These are phyloP conservation scores for Nigrograna mackinnonii DNA, from an alignment of 2,329 filamentous ascomycete species.

Conservation along the genomic window DNA sequence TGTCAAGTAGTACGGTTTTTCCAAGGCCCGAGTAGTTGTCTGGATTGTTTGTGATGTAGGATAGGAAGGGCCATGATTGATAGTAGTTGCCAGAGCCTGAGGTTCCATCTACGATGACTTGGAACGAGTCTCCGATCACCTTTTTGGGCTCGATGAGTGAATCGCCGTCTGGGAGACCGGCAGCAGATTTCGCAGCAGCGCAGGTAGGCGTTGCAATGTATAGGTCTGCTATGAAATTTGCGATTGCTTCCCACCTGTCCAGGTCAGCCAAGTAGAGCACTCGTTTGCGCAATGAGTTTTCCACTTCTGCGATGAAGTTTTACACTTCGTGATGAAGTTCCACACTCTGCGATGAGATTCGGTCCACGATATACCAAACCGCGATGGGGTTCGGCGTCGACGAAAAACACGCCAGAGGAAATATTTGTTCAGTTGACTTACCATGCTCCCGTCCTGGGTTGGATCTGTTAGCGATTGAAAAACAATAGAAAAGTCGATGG, in stretches of 20 bases:
- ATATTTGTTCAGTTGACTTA: no score
- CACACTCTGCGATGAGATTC: no score
- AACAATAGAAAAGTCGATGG: not conserved
- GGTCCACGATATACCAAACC: no score
- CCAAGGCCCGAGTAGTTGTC: constrained; percentile 42
- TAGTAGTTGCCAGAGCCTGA: constrained; percentile 53
- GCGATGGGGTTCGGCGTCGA: no score
- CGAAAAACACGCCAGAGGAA: no score
- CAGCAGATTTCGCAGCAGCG: constrained; percentile 40
- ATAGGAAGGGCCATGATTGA: constrained; percentile 56
- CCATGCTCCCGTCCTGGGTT: constrained; percentile 47
- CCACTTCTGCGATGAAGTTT: no score
- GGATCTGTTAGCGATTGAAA: not conserved
- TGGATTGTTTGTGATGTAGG: constrained; percentile 54
- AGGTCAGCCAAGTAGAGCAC: no score
- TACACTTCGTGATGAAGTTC: no score
- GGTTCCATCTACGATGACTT: constrained; percentile 54
- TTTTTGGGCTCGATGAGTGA: constrained; percentile 35
- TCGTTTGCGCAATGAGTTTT: no score
- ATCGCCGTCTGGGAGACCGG: constrained; percentile 21
- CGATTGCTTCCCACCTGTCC: constrained; percentile 56
- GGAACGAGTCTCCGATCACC: constrained; percentile 52
- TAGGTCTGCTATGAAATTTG: constrained; percentile 55
- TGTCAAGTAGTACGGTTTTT: constrained; percentile 14
- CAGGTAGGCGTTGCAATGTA: constrained; percentile 53